Base-by-base conservation (phyloP, 306 rosid genomes). In the Sicyos baderoa region DNA sequence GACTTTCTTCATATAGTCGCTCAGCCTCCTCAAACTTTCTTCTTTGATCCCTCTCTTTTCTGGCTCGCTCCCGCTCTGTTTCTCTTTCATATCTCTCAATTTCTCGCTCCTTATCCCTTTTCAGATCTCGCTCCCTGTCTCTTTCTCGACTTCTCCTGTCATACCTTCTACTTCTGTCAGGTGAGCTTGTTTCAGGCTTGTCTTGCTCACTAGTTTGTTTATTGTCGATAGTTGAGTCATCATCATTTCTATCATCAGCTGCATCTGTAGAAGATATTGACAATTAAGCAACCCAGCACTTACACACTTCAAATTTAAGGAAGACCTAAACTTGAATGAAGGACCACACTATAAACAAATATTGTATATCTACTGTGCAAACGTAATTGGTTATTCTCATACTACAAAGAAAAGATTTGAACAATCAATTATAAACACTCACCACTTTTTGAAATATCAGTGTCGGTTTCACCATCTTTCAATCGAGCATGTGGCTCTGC, bases 21-120 rank as follows among this genome's bases (percentile, higher is more conserved):
- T 88, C 99, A 67, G 88, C 89, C 19, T 86, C 99, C 78, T 94
- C 99, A 63, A 88, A 25, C 85, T 83, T 88, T 76, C 99, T 88
- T 51, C 84, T 88, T 72, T 90, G 99, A 75, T 94, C 99, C 81
- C 96, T 90, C 72, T 94, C 99, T 80, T 94, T 94, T 59, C 97
- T 86, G 52, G 87, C 71, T 54, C 99, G 87, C 76, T 94, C 99
- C 77, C 99, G 77, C 80, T 90, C 99, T 35, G 99, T 95, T 78
- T 94, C 99, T 84, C 97, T 82, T 83, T 94, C 99, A 76, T 86
- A 90, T 77, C 96, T 86, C 81, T 88, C 99, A 82, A 94, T 82
- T 78, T 90, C 99, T 55, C 97, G 87, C 72, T 93, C 99, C 84
- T 90, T 93, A 51, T 90, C 99, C 65, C 90, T 82, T 82, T 88